These are phyloP conservation scores for Teratosphaeriaceae sp. DNA, from an alignment of 2,329 filamentous ascomycete genomes.

Conservation along the genomic window DNA sequence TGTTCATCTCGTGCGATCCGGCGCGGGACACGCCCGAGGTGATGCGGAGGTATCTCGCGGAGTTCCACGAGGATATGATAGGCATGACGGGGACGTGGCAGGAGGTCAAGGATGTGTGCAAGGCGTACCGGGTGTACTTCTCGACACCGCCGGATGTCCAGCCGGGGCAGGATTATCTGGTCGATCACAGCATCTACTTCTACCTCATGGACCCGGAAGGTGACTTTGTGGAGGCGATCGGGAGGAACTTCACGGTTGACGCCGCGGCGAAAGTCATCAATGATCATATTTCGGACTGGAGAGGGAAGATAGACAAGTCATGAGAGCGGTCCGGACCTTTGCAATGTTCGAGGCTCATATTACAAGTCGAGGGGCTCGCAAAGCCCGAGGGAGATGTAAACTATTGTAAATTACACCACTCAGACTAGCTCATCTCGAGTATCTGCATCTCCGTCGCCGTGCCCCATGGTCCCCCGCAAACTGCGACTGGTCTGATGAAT, in stretches of 20 bases:
- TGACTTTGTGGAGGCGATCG: slow-evolving; percentile 95
- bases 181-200: slow-evolving; percentile 99
- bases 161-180: slow-evolving; percentile 91
- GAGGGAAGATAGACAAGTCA: slow-evolving; percentile 45
- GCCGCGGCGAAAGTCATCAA: slow-evolving; percentile 77
- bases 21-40: slow-evolving; percentile 82
- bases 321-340: not conserved
- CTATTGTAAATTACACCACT: no score
- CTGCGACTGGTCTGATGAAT: no score
- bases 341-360: not conserved
- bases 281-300: slow-evolving; percentile 78
- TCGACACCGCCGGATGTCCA: slow-evolving; percentile 83
- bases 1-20: slow-evolving; percentile 96
- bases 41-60: slow-evolving; percentile 74
- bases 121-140: slow-evolving; percentile 95
- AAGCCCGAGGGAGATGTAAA: not conserved
- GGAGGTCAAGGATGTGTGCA: slow-evolving; percentile 89
- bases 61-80: slow-evolving; percentile 82
- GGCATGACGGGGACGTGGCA: slow-evolving; percentile 92
- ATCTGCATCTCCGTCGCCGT: no score
- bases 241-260: slow-evolving; percentile 86
- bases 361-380: not conserved
- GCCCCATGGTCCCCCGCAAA: no score
- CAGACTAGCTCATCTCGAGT: no score
- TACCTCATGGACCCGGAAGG: slow-evolving; percentile 99